A percentile compares a stretch with the other conserved stretches of the same genome.
Evolutionary conservation across 2,329 filamentous ascomycete species (phyloP).

Genomic region (Fusarium agapanthi): DNA sequence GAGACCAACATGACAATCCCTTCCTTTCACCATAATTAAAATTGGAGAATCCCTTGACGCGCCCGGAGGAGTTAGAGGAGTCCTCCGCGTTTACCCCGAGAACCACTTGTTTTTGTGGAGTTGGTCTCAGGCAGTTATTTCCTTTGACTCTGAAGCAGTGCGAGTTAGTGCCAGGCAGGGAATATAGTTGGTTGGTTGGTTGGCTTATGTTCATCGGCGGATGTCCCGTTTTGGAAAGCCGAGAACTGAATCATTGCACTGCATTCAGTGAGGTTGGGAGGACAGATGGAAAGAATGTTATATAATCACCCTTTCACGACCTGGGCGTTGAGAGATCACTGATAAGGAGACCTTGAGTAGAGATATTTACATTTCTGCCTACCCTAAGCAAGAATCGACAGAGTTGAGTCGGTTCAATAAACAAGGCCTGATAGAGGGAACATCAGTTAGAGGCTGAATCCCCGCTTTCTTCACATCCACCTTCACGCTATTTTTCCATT

Average conservation of each 20-base stretch:
- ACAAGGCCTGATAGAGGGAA: neutral
- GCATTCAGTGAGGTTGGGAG: accelerated
- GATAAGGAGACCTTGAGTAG: accelerated
- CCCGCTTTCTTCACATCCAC: neutral
- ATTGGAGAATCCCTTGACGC: neutral
- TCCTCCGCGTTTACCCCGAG: neutral
- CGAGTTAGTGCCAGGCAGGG: neutral
- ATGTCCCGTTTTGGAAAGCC: constrained; percentile 2
- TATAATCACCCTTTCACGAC: neutral
- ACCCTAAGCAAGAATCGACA: neutral
- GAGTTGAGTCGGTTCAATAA: neutral
- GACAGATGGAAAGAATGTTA: accelerated
- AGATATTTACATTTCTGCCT: neutral
- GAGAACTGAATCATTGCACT: neutral
- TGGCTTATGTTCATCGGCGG: neutral
- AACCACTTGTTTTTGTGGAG: neutral
- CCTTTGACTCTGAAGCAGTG: neutral
- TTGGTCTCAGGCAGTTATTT: neutral
- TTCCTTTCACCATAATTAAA: neutral
- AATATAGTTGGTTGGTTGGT: neutral
- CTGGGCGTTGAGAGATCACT: accelerated
- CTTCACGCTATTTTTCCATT: accelerated
- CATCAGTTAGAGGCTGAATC: neutral
- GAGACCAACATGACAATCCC: neutral
- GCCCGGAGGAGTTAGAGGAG: neutral